A percentile compares a stretch with the other conserved stretches of the same genome.
Conservation (phyloP, 208 protist species). For the Herpetomonas samuelpessoai region DNA sequence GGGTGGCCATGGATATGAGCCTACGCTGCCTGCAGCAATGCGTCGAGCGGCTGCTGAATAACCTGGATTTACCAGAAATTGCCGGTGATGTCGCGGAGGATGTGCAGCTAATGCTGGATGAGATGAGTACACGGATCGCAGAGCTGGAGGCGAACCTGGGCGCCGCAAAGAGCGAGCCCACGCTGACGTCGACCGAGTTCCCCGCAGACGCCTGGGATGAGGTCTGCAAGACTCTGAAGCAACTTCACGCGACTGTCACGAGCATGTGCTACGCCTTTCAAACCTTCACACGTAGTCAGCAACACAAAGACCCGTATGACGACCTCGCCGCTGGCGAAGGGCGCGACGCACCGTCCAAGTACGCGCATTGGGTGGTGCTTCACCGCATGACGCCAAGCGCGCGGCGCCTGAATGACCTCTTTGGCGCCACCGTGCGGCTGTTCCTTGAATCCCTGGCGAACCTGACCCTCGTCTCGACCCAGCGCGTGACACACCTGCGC, state of each 20-base stretch:
- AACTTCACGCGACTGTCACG: constrained; percentile 51
- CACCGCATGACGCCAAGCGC: constrained; percentile 66
- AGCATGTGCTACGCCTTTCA: constrained; percentile 81
- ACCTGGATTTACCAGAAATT: constrained; percentile 80
- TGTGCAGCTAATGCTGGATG: constrained; percentile 33
- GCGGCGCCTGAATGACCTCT: constrained; percentile 60
- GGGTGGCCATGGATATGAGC: constrained; percentile 61
- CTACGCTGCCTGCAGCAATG: constrained; percentile 70
- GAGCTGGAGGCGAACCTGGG: constrained; percentile 42
- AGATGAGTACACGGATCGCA: constrained; percentile 60
- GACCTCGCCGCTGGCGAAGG: constrained; percentile 8
- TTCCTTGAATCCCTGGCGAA: constrained; percentile 65
- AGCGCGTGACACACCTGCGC: constrained; percentile 64
- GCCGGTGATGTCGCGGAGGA: constrained; percentile 49
- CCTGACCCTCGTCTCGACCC: constrained; percentile 60
- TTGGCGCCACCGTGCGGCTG: constrained; percentile 69
- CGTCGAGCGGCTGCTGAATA: constrained; percentile 60
- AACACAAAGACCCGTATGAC: not conserved
- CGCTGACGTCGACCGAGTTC: constrained; percentile 71
- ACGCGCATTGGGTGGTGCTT: constrained; percentile 87
- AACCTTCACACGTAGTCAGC: constrained; percentile 69
- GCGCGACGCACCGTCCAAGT: constrained; percentile 16
- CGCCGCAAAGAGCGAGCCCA: constrained; percentile 65
- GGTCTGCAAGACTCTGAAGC: constrained; percentile 49
- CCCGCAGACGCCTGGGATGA: constrained; percentile 57